Percentiles rank a stretch among this genome's conserved stretches.
Evolutionary conservation across 1,284 basidiomycete genomes (phyloP).

Genomic region (Sporisorium iseilematis-ciliati): DNA sequence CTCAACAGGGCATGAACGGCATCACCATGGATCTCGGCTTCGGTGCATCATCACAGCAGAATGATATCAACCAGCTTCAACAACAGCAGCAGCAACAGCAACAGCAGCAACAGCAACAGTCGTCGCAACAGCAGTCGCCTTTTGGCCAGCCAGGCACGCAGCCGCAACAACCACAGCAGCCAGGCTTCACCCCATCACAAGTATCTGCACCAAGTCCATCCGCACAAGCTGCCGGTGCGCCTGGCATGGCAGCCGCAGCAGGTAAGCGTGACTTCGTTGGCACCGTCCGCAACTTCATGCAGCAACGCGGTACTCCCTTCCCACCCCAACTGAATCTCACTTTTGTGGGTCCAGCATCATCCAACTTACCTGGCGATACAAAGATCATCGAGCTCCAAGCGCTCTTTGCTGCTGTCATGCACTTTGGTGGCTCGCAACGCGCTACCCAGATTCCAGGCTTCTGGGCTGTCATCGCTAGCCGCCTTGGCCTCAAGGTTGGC

Average conservation of each 20-base stretch:
- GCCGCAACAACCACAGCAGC: constrained; percentile 40
- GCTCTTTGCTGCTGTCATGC: constrained; percentile 59
- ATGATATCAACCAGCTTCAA: constrained; percentile 21
- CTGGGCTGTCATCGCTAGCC: constrained; percentile 62
- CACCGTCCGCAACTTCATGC: constrained; percentile 61
- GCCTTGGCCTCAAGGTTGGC: constrained; percentile 59
- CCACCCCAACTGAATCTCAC: constrained; percentile 47
- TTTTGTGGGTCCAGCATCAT: constrained; percentile 59
- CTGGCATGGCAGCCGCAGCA: constrained; percentile 9
- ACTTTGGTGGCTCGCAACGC: constrained; percentile 58
- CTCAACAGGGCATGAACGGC: constrained; percentile 31
- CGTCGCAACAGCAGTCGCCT: constrained; percentile 20
- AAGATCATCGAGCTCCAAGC: constrained; percentile 60
- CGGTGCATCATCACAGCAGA: constrained; percentile 21
- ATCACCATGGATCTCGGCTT: constrained; percentile 31
- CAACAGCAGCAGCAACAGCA: constrained; percentile 25
- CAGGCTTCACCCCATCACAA: constrained; percentile 30
- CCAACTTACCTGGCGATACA: constrained; percentile 51
- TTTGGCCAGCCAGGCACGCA: constrained; percentile 34
- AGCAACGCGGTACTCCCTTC: constrained; percentile 56
- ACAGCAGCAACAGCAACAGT: constrained; percentile 28
- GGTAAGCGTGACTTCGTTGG: constrained; percentile 58
- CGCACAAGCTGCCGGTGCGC: constrained; percentile 15
- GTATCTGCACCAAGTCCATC: constrained; percentile 31
- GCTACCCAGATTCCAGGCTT: constrained; percentile 53